phyloP scores from a whole-genome alignment of 805 yeast species.

The Geotrichum ghanense region DNA sequence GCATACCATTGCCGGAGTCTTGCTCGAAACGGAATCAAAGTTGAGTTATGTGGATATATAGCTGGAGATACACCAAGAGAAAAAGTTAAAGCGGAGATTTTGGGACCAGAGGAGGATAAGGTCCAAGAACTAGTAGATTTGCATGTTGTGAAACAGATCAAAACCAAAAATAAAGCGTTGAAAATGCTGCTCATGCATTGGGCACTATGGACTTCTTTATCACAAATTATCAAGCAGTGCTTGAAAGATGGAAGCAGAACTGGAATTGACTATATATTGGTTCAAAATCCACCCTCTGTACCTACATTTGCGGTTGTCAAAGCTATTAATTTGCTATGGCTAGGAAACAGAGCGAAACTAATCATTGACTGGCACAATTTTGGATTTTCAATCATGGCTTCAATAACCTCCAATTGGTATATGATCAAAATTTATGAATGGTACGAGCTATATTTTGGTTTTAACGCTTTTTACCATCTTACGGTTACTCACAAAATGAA shows the following conservation, averaged over 20 bases:
- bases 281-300: constrained; percentile 83
- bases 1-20: constrained; percentile 78
- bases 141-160: constrained; percentile 20
- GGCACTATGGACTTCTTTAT: constrained; percentile 45
- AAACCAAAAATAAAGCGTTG: constrained; percentile 15
- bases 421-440: constrained; percentile 41
- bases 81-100: constrained; percentile 19
- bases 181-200: constrained; percentile 41
- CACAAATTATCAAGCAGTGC: constrained; percentile 41
- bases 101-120: constrained; percentile 16
- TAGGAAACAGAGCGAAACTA: constrained; percentile 44
- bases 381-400: constrained; percentile 71
- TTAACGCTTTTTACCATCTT: constrained; percentile 56
- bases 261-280: constrained; percentile 55
- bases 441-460: constrained; percentile 56
- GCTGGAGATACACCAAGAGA: constrained; percentile 33
- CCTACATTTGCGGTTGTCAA: constrained; percentile 65
- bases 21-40: constrained; percentile 54
- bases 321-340: constrained; percentile 34
- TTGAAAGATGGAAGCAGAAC: constrained; percentile 39
- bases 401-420: background rate
- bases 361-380: constrained; percentile 95
- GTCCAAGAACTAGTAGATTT: constrained; percentile 20
- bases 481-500: constrained; percentile 76
- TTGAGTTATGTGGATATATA: constrained; percentile 58